Evolutionary conservation across 2,329 filamentous ascomycete species (phyloP), one percentile per base, ranked within the genome.

Genomic region (Xylaria sp.): DNA sequence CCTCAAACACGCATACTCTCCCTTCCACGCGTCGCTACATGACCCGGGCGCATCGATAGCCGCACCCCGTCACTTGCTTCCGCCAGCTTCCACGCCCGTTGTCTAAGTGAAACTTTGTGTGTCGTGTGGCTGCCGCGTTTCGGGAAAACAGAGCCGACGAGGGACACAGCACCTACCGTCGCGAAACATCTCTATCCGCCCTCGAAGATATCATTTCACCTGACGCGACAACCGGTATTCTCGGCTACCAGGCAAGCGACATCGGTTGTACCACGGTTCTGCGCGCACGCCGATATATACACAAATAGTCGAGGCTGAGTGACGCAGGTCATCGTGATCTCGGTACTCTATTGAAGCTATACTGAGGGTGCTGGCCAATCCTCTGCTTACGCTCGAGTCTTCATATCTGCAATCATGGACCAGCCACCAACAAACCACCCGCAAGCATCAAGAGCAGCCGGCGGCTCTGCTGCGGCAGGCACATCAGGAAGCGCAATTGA

Each of bases 381-480:
- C 59, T 41, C 40, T 46, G 23, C 33, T 17, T 43, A 49, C 54
- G 40, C 54, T 35, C 40, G 37, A 47, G 55, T 31, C 15, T 49
- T 54, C 54, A 11, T 31, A 17, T 53, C 41, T 31, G 37, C 60
- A 53, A 57, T 63, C 69, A 88, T 88, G 85, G 85, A 88, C 69
- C 79, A 83, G 64, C 78, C 80, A 61, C 76, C 85, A 62, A 79
- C 83, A 72, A 81, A 79, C 71, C 84, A 86, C 68, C 81, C 84
- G 67, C 82, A 85, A 71, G 87, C 87, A 15, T 69, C 70, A 54
- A 68, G 71, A 60, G 63, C 68, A 57, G 64, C 65, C 33, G 60
- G 64, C 54, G 68, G 63, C 54, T 55, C 57, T 62, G 59, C 61
- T 53, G 64, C 60, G 31, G 55, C 58, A 31, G 60, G 58, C 25